Base-by-base conservation (phyloP, 495 filamentous ascomycete species). In the Daldinia decipiens region DNA sequence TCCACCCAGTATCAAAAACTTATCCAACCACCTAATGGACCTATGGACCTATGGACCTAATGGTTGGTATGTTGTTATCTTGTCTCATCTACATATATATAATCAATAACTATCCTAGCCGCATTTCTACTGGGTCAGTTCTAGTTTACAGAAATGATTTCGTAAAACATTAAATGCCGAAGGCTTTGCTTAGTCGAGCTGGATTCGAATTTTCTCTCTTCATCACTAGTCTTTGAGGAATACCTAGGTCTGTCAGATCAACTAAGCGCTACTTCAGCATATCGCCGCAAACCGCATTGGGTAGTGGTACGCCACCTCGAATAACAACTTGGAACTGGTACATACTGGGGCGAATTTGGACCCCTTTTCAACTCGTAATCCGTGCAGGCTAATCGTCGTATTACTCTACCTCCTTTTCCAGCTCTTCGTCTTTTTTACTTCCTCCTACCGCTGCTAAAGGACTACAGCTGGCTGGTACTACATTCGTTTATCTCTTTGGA, bases 401-500 rank as follows among this genome's bases (percentile, higher is more conserved):
- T 15, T 65, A 59, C 61, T 43, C 29, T 9, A 58, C 50, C 55
- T 66, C 62, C 27, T 60, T 36, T 32, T 53, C 56, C 15, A 27
- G 27, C 54, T 54, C 54, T 39, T 69, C 27, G 32, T 8, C 34
- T 38, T 29, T 29, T 29, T 29, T 43, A 26, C 36, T 32, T 45
- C 31, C 56, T 45, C 24, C 32, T 59, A 15, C 38, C 39, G 12
- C 38, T 31, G 27, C 21, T 31, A 32, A 32, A 40, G 58, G 53
- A 62, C 24, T 47, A 53, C 62, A 34, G 62, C 62, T 55, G 58
- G 45, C 53, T 58, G 64, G 59, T 59, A 38, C 56, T 55, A 67
- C 69, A 45, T 39, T 72, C 69, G 63, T 72, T 72, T 67, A 59
- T 63, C 43, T 32, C 45, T 53, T 31, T 56, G 17, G 53, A 56